Evolutionary conservation across 345 rosid genomes (phyloP), one percentile per base, ranked within the genome.

Genomic region (Erysimum cheiranthoides): DNA sequence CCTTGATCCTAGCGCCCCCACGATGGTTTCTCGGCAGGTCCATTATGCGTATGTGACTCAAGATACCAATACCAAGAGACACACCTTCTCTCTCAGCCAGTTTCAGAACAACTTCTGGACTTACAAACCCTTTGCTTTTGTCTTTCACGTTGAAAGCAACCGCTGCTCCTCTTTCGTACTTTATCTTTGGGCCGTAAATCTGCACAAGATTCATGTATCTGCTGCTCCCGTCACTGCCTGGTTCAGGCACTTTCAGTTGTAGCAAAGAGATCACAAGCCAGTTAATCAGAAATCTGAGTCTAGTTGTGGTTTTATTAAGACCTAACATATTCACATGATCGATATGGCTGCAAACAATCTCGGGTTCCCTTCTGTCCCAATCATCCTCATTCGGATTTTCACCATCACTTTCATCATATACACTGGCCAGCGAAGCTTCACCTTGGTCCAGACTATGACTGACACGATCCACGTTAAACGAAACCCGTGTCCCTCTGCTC

Each of bases 181-280:
- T 93, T 50, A 93, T 88, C 75, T 93, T 91, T 0, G 98, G 97
- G 32, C 98, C 98, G 73, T 91, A 93, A 12, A 93, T 89, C 66
- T 91, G 90, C 70, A 93, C 96, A 64, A 93, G 97, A 60, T 81
- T 79, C 61, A 75, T 87, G 46, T 60, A 3, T 68, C 69, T 61
- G 45, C 11, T 27, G 3, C 61, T 67, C 66, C 82, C 77, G 50
- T 82, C 89, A 42, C 89, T 89, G 6, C 84, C 86, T 65, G 85
- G 64, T 80, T 70, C 73, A 5, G 93, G 86, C 18, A 91, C 74
- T 81, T 87, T 86, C 49, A 93, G 87, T 70, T 93, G 98, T 78
- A 93, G 85, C 71, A 93, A 81, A 2, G 96, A 89, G 35, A 96
- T 85, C 53, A 93, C 97, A 36, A 93, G 92, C 98, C 98, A 93